These are phyloP conservation scores for Arabidopsis thaliana DNA, from an alignment of 345 rosid species.

Conservation along the genomic window TAIR10.1 NC_003070.9:10073001-10073500, in stretches of 20 bases:
- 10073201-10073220: slow-evolving; percentile 21
- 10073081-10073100: neutral
- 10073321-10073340: slow-evolving; percentile 26
- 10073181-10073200: slow-evolving; percentile 41
- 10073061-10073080: neutral
- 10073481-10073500: neutral
- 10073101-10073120: slow-evolving; percentile 60
- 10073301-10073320: neutral
- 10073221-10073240: slow-evolving; percentile 54
- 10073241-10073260: slow-evolving; percentile 70
- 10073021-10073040: slow-evolving; percentile 1
- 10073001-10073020: neutral
- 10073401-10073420: slow-evolving; percentile 8
- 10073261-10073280: slow-evolving; percentile 45
- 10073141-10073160: slow-evolving; percentile 56
- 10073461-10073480: slow-evolving; percentile 10
- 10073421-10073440: neutral
- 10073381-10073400: neutral
- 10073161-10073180: slow-evolving; percentile 59
- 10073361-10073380: slow-evolving; percentile 34
- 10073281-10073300: slow-evolving; percentile 21
- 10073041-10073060: neutral
- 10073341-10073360: slow-evolving; percentile 23
- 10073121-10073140: slow-evolving; percentile 60
- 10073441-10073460: neutral